A percentile compares a stretch with the other conserved stretches of the same genome.
Evolutionary conservation across 2,329 filamentous ascomycete species (phyloP).

Genomic region (Huntiella bhutanensis): DNA sequence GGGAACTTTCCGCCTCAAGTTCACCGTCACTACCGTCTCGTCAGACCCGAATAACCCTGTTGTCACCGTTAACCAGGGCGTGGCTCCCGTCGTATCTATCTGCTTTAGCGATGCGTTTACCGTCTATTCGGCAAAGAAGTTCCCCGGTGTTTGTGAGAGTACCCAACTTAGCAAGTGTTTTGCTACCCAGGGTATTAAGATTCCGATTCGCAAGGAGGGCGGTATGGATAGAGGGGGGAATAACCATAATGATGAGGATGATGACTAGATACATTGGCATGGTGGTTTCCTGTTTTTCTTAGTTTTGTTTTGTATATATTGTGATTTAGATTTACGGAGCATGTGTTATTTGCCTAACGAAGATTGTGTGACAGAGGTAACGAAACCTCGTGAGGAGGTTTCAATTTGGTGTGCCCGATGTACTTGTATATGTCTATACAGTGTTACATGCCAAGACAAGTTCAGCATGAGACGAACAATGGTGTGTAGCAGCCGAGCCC

Average conservation of each 20-base stretch:
- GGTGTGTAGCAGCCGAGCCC: no score
- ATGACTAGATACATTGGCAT: constrained; percentile 18
- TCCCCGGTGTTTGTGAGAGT: constrained; percentile 90
- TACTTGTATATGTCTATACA: no score
- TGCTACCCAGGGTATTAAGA: constrained; percentile 86
- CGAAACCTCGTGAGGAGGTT: no score
- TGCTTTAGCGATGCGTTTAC: constrained; percentile 80
- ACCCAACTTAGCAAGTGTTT: constrained; percentile 84
- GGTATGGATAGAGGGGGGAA: constrained; percentile 16
- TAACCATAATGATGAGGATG: constrained; percentile 30
- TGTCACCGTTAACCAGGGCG: constrained; percentile 47
- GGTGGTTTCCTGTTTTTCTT: no score
- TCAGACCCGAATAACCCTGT: constrained; percentile 20
- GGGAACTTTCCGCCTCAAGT: constrained; percentile 58
- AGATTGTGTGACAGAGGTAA: no score
- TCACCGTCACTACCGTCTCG: constrained; percentile 65
- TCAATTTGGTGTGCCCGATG: no score
- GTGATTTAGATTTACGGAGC: no score
- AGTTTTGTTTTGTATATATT: no score
- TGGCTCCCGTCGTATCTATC: constrained; percentile 64
- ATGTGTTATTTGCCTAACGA: no score
- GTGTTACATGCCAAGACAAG: no score
- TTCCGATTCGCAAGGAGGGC: constrained; percentile 82
- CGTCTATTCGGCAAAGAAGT: constrained; percentile 94
- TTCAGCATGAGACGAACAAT: no score